Evolutionary conservation across 2,329 filamentous ascomycete genomes (phyloP).

Genomic region (Orbilia quercus): DNA sequence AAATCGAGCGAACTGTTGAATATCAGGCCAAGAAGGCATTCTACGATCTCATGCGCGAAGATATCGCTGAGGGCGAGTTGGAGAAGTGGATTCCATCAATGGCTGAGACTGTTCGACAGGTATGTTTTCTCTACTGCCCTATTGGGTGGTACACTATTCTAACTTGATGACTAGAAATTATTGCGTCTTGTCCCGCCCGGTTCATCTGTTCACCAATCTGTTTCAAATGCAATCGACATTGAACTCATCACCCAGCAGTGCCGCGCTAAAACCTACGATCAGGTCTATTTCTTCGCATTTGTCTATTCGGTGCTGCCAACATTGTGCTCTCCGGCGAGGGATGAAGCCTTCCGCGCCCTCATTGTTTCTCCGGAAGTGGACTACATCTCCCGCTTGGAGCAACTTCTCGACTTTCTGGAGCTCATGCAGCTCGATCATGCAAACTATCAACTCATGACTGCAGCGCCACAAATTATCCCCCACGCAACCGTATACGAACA

Average conservation of each 20-base stretch:
- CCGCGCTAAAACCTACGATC: constrained; percentile 78
- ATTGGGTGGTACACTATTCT: background rate
- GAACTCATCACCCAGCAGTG: constrained; percentile 78
- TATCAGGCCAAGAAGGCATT: constrained; percentile 71
- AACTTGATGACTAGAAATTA: constrained; percentile 68
- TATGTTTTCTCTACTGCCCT: constrained; percentile 12
- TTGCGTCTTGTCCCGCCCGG: constrained; percentile 76
- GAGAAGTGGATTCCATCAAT: constrained; percentile 59
- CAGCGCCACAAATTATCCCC: constrained; percentile 76
- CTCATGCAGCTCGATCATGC: constrained; percentile 82
- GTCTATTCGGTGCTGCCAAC: constrained; percentile 80
- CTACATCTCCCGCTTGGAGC: constrained; percentile 80
- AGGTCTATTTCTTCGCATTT: constrained; percentile 81
- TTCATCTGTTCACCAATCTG: constrained; percentile 78
- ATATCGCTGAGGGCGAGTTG: constrained; percentile 70
- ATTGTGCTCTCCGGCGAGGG: constrained; percentile 82
- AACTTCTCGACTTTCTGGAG: constrained; percentile 79
- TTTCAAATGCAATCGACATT: constrained; percentile 79
- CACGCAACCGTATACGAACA: constrained; percentile 79
- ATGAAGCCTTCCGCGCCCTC: constrained; percentile 77
- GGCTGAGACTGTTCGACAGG: constrained; percentile 58
- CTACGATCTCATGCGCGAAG: constrained; percentile 71
- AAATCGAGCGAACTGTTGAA: constrained; percentile 69
- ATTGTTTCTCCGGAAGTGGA: constrained; percentile 67
- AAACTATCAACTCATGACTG: constrained; percentile 80